Percentiles rank a stretch among this genome's conserved stretches.
phyloP scores from a whole-genome alignment of 495 filamentous ascomycete species.

The Podospora pseudoanserina region DNA sequence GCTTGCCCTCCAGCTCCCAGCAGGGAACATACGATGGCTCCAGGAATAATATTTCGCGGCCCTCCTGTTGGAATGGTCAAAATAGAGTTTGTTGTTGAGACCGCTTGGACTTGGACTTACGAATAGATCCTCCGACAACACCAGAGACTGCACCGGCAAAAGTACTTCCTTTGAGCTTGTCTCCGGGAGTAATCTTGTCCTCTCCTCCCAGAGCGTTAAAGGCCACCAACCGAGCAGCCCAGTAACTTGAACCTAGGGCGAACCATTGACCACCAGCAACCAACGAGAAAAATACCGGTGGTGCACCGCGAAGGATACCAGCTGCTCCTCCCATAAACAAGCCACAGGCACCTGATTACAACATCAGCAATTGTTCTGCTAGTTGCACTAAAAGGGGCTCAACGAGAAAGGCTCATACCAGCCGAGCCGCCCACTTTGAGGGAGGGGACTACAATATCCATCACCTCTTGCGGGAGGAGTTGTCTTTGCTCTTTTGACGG shows the following conservation, averaged over 20 bases:
- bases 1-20: conserved; percentile 39
- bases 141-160: conserved; percentile 68
- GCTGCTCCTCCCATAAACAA: conserved; percentile 63
- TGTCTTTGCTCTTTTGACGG: conserved; percentile 7
- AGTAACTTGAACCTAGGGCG: conserved; percentile 70
- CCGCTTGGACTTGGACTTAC: conserved; percentile 43
- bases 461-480: conserved; percentile 37
- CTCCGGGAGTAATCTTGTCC: conserved; percentile 48
- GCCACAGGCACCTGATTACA: conserved; percentile 60
- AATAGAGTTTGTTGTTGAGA: neutral
- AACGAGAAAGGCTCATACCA: conserved; percentile 21
- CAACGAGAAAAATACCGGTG: conserved; percentile 65
- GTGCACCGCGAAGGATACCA: conserved; percentile 62
- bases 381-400: neutral
- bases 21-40: conserved; percentile 35
- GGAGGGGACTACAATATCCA: conserved; percentile 38
- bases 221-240: conserved; percentile 54
- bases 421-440: conserved; percentile 29
- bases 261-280: conserved; percentile 77
- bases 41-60: conserved; percentile 42
- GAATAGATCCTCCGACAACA: conserved; percentile 59
- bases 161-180: conserved; percentile 60
- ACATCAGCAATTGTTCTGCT: conserved; percentile 2
- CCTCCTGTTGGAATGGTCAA: conserved; percentile 36
- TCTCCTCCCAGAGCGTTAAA: conserved; percentile 37